Conservation (phyloP, 768 basidiomycete genomes). For the Naganishia vaughanmartiniae region DNA sequence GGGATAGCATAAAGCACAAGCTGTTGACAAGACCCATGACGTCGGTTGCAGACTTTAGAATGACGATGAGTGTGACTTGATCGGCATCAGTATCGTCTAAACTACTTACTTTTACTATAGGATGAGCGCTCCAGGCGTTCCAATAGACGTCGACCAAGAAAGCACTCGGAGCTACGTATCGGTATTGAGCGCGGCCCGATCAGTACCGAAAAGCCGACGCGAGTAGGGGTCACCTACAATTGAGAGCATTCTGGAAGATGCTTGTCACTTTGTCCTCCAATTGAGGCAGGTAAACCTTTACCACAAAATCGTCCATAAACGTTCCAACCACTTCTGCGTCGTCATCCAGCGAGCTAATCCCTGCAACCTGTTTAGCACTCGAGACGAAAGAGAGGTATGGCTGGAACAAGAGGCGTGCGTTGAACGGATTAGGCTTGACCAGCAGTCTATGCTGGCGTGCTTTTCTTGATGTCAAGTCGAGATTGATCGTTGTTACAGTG, state of each 20-base stretch:
- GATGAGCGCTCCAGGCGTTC: conserved; percentile 63
- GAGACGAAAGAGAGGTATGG: conserved; percentile 84
- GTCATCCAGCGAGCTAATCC: conserved; percentile 36
- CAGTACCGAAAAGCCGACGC: background rate
- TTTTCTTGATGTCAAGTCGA: conserved; percentile 47
- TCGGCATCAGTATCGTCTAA: background rate
- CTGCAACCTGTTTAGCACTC: conserved; percentile 57
- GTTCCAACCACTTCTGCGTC: conserved; percentile 60
- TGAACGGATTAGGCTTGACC: conserved; percentile 87
- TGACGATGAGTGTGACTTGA: background rate
- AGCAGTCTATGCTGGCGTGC: conserved; percentile 77
- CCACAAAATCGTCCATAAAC: conserved; percentile 86
- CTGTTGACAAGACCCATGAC: conserved; percentile 87
- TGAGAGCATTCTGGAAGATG: conserved; percentile 80
- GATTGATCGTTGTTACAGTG: conserved; percentile 25
- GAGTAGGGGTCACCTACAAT: conserved; percentile 48
- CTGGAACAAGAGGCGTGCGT: conserved; percentile 89
- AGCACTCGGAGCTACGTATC: conserved; percentile 68
- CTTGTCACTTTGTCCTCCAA: conserved; percentile 87
- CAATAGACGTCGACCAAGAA: conserved; percentile 79
- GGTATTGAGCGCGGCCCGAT: background rate
- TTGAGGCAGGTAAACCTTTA: conserved; percentile 88
- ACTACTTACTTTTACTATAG: conserved; percentile 69
- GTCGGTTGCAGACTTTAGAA: conserved; percentile 70
- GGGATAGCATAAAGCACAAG: conserved; percentile 81